These are phyloP conservation scores for Pseudocercospora crystallina DNA, from an alignment of 2,329 filamentous ascomycete species.

Conservation along the genomic window DNA sequence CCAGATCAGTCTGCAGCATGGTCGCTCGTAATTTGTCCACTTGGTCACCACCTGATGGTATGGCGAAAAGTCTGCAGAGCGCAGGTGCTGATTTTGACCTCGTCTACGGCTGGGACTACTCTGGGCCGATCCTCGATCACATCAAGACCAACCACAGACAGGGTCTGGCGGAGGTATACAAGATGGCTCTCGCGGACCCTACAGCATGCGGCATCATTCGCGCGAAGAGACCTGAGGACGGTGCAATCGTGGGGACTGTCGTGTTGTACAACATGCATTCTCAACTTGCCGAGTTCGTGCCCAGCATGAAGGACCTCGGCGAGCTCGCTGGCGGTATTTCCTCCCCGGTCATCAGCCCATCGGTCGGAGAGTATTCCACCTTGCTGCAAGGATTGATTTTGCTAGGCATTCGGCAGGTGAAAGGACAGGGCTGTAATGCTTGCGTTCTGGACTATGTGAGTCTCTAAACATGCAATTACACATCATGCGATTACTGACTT, in stretches of 20 bases:
- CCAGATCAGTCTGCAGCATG: conserved; percentile 68
- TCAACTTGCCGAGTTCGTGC: conserved; percentile 67
- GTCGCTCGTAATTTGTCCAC: conserved; percentile 68
- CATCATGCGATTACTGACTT: conserved; percentile 26
- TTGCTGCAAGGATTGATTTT: conserved; percentile 77
- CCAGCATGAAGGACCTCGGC: conserved; percentile 61
- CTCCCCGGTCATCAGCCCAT: conserved; percentile 72
- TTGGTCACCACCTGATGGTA: conserved; percentile 75
- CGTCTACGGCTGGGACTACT: conserved; percentile 76
- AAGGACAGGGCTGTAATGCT: conserved; percentile 70
- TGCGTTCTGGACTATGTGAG: conserved; percentile 79
- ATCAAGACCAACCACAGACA: conserved; percentile 72
- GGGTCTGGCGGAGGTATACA: conserved; percentile 78
- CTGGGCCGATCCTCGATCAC: conserved; percentile 70
- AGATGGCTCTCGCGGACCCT: conserved; percentile 68
- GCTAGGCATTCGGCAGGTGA: conserved; percentile 79
- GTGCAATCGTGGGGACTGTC: conserved; percentile 72
- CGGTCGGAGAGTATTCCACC: conserved; percentile 65
- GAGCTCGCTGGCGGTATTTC: conserved; percentile 72
- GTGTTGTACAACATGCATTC: conserved; percentile 74
- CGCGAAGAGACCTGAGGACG: conserved; percentile 69
- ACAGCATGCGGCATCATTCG: conserved; percentile 78
- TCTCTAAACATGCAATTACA: conserved; percentile 22
- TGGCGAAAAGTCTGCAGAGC: conserved; percentile 70
- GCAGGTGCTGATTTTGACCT: conserved; percentile 78